Evolutionary conservation across 2,329 filamentous ascomycete genomes (phyloP).

Genomic region (Hypoxylon sp.): DNA sequence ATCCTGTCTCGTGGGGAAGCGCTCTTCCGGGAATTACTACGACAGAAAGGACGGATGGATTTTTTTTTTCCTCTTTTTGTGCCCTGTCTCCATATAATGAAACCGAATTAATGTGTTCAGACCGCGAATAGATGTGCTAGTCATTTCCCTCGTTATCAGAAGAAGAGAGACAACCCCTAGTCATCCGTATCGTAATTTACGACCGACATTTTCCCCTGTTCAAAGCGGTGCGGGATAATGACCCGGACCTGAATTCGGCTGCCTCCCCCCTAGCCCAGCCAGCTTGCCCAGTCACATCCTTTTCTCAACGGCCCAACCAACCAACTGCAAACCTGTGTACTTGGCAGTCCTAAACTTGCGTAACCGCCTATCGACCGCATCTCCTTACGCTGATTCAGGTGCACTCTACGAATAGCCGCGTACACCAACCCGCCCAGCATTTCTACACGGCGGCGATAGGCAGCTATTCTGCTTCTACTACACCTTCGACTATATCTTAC

Average conservation of each 20-base stretch:
- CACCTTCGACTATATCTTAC: constrained; percentile 4
- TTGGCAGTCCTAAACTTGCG: constrained; percentile 21
- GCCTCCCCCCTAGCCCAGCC: constrained; percentile 18
- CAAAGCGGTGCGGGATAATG: constrained; percentile 21
- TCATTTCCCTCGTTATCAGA: background rate
- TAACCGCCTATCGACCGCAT: constrained; percentile 33
- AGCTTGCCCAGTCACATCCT: constrained; percentile 17
- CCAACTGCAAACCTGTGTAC: constrained; percentile 12
- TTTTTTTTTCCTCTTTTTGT: too few species aligned
- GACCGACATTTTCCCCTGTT: constrained; percentile 22
- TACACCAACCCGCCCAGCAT: constrained; percentile 6
- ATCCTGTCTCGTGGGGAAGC: constrained; percentile 5
- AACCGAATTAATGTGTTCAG: constrained; percentile 1
- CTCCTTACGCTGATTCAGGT: constrained; percentile 16
- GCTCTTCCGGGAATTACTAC: constrained; percentile 25
- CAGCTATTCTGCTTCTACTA: constrained; percentile 8
- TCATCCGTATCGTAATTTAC: constrained; percentile 10
- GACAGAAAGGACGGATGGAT: constrained; percentile 2
- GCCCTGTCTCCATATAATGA: too few species aligned
- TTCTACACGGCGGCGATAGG: constrained; percentile 13
- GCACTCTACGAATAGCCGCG: constrained; percentile 19
- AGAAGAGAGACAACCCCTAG: constrained; percentile 1
- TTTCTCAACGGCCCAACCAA: constrained; percentile 17
- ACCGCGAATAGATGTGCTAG: too few species aligned
- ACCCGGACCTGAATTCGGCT: constrained; percentile 25